phyloP scores from a whole-genome alignment of 306 rosid species.

The Castanea sativa region DNA sequence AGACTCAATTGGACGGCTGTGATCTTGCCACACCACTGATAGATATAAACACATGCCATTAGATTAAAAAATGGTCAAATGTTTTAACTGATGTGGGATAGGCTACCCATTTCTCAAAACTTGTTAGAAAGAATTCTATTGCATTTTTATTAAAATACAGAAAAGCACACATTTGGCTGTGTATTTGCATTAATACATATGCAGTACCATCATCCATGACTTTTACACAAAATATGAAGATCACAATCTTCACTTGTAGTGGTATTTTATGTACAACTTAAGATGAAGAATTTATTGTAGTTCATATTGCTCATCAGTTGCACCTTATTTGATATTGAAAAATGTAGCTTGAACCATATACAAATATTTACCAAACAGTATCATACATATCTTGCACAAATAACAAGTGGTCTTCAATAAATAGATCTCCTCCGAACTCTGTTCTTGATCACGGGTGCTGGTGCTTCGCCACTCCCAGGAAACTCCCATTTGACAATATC shows the following conservation, averaged over 20 bases:
- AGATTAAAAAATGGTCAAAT: not conserved
- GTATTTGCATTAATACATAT: constrained; percentile 1
- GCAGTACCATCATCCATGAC: constrained; percentile 10
- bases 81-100: too few species aligned
- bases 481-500: constrained; percentile 83
- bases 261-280: constrained; percentile 39
- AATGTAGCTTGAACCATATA: constrained; percentile 9
- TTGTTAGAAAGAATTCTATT: not conserved
- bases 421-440: constrained; percentile 39
- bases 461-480: constrained; percentile 44
- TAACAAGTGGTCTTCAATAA: constrained; percentile 20
- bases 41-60: not conserved
- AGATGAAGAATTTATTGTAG: not conserved
- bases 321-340: constrained; percentile 5
- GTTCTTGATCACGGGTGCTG: constrained; percentile 28
- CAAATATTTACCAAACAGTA: constrained; percentile 11
- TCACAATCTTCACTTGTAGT: not conserved
- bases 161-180: not conserved
- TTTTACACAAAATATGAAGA: not conserved
- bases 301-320: not conserved
- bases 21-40: not conserved
- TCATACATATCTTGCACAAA: not conserved
- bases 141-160: not conserved
- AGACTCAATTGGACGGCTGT: too few species aligned
- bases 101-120: not conserved